Evolutionary conservation across 805 yeast species (phyloP), one percentile per base, ranked within the genome.

Genomic region (Starmera pachycereana): DNA sequence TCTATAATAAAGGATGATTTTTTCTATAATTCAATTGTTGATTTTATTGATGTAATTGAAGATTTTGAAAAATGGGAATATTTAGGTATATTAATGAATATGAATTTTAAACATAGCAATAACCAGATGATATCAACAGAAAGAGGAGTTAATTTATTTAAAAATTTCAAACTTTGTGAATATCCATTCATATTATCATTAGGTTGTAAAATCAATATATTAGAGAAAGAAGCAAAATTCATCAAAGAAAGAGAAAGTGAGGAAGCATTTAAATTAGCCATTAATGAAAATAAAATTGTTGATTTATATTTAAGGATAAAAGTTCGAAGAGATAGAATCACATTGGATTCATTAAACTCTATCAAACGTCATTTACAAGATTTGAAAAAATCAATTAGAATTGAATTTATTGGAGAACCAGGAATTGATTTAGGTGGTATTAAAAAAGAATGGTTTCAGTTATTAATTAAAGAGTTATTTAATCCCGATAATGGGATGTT

Each of bases 401-500:
- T 92, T 8, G 89, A 84, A 50, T 90, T 92, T 57, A 63, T 81
- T 4, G 79, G 79, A 43, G 98, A 90, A 54, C 94, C 89, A 0
- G 98, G 97, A 0, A 74, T 90, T 18, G 98, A 90, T 63, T 97
- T 88, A 1, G 97, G 98, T 2, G 98, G 98, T 0, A 68, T 90
- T 43, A 76, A 81, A 51, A 89, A 88, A 53, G 98, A 90, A 53
- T 90, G 98, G 98, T 89, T 92, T 58, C 65, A 77, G 37, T 60
- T 89, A 32, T 63, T 92, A 32, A 78, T 84, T 1, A 74, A 73
- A 42, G 80, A 81, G 22, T 57, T 90, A 2, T 83, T 89, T 54
- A 73, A 72, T 51, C 82, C 88, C 2, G 64, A 66, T 36, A 73
- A 77, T 29, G 87, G 86, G 0, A 67, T 88, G 57, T 79, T 92